Evolutionary conservation across 2,329 filamentous ascomycete species (phyloP).

Genomic region (Fonsecaea erecta): DNA sequence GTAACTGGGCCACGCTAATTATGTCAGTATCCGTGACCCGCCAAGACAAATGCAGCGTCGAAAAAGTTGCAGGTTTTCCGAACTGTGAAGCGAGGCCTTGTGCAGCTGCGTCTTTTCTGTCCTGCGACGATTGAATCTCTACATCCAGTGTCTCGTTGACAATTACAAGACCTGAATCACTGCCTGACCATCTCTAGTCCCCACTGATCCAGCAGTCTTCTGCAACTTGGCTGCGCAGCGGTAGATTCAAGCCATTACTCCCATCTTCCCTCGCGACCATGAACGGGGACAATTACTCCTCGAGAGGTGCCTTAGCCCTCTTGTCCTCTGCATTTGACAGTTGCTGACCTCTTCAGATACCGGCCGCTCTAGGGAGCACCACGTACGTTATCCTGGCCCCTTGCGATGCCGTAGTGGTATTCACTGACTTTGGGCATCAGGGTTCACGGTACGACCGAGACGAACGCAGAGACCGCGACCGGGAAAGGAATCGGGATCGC

Average conservation of each 20-base stretch:
- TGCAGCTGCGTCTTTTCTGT: background rate
- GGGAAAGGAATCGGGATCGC: conserved; percentile 45
- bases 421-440: conserved; percentile 41
- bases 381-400: conserved; percentile 44
- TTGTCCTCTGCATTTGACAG: background rate
- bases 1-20: too few species aligned
- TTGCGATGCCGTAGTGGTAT: background rate
- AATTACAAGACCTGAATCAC: background rate
- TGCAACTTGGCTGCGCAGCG: background rate
- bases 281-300: conserved; percentile 85
- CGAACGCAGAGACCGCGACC: conserved; percentile 48
- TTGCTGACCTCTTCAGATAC: conserved; percentile 52
- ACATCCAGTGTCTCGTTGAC: background rate
- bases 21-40: too few species aligned
- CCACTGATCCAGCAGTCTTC: background rate
- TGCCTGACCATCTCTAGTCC: background rate
- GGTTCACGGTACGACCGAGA: conserved; percentile 55
- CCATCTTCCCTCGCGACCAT: conserved; percentile 55
- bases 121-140: background rate
- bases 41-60: background rate
- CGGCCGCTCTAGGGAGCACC: conserved; percentile 59
- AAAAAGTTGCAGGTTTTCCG: conserved; percentile 2
- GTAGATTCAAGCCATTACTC: background rate
- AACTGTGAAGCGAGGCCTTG: background rate
- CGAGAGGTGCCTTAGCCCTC: conserved; percentile 65